Evolutionary conservation across 176 grass and related monocot genomes (phyloP), one percentile per base, ranked within the genome.

Genomic region (Avena sativa): DNA sequence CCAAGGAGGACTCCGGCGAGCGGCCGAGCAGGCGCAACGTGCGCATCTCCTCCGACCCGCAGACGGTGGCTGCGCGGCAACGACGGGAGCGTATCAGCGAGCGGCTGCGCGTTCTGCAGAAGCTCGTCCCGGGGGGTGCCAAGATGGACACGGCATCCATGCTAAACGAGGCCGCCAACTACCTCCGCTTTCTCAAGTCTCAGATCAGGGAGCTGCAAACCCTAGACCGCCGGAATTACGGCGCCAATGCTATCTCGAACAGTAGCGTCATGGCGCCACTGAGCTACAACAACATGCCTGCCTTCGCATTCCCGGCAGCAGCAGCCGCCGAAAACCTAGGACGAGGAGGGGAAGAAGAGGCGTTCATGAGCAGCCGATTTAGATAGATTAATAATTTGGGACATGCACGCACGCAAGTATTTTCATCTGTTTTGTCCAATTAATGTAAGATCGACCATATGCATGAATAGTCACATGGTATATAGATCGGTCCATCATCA

Each of bases 81-180:
- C 85, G 94, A 56, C 87, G 92, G 73, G 94, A 97, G 75, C 90
- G 91, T 21, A 94, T 97, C 88, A 90, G 92, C 56, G 92, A 97
- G 83, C 89, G 90, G 38, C 92, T 97, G 34, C 90, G 92, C 83
- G 88, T 85, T 47, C 84, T 97, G 79, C 94, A 97, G 86, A 91
- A 91, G 85, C 92, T 97, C 26, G 94, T 97, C 26, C 94, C 94
- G 2, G 94, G 94, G 2, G 94, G 94, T 12, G 84, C 47, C 79
- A 97, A 94, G 92, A 92, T 97, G 92, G 94, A 97, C 83, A 97
- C 94, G 3, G 94, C 94, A 2, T 97, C 94, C 50, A 97, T 97
- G 94, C 94, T 97, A 20, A 92, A 97, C 70, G 94, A 97, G 86
- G 94, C 94, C 17, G 92, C 90, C 58, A 97, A 86, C 76, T 97